Conservation (phyloP, 2,329 filamentous ascomycete genomes). For the Corniculantispora saksenae region DNA sequence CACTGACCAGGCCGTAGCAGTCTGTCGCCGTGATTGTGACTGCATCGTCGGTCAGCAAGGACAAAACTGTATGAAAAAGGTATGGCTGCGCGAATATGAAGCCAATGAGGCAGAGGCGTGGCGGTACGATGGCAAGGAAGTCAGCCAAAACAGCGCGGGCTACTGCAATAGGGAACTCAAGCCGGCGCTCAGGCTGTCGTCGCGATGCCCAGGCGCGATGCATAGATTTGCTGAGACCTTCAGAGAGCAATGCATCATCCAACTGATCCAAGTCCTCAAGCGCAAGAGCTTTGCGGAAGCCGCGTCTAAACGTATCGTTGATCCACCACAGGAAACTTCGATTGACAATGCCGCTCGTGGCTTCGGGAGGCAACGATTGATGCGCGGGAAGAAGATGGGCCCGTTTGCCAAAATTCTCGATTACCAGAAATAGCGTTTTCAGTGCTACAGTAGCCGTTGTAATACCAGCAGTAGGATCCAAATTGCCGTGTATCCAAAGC, state of each 20-base stretch:
- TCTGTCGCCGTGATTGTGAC: not conserved
- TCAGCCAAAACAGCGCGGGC: not conserved
- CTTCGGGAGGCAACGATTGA: slow-evolving; percentile 30
- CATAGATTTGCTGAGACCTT: slow-evolving; percentile 11
- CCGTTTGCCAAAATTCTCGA: slow-evolving; percentile 33
- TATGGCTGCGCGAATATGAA: slow-evolving; percentile 22
- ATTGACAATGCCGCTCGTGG: slow-evolving; percentile 35
- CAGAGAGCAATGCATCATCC: slow-evolving; percentile 21
- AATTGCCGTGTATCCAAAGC: slow-evolving; percentile 30
- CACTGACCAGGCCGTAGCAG: slow-evolving; percentile 23
- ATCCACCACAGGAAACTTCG: slow-evolving; percentile 38
- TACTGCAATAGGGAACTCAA: slow-evolving; percentile 15
- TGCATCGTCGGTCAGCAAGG: slow-evolving; percentile 1
- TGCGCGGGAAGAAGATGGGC: slow-evolving; percentile 23
- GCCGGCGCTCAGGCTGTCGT: slow-evolving; percentile 13
- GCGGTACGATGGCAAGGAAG: slow-evolving; percentile 3
- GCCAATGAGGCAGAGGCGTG: slow-evolving; percentile 14
- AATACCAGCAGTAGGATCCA: slow-evolving; percentile 25
- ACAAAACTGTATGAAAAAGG: slow-evolving; percentile 19
- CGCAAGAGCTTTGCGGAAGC: slow-evolving; percentile 22
- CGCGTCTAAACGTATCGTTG: slow-evolving; percentile 30
- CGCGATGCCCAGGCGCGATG: slow-evolving; percentile 18
- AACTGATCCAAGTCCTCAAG: slow-evolving; percentile 21
- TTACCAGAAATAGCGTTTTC: slow-evolving; percentile 31
- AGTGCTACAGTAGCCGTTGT: slow-evolving; percentile 27